These are phyloP conservation scores for Urtica urens DNA, from an alignment of 306 rosid species.

Conservation along the genomic window DNA sequence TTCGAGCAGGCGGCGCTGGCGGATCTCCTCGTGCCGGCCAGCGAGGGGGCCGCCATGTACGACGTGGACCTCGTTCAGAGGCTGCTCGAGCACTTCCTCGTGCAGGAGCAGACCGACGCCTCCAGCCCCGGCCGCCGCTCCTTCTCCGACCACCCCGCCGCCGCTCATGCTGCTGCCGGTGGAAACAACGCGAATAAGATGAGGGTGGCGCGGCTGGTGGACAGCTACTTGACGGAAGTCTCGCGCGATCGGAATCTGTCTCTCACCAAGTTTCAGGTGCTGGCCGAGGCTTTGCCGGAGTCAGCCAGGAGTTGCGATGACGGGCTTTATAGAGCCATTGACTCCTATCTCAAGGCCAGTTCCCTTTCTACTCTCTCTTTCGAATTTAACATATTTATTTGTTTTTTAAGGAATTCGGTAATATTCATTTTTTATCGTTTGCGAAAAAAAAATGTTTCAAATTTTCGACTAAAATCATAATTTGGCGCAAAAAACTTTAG, in stretches of 20 bases:
- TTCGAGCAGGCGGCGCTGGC: slow-evolving; percentile 77
- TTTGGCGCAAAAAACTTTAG: no score
- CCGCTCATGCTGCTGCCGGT: slow-evolving; percentile 21
- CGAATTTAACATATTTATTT: no score
- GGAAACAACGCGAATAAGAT: slow-evolving; percentile 44
- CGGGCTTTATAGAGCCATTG: slow-evolving; percentile 94
- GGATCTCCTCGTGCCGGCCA: slow-evolving; percentile 76
- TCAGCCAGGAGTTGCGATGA: slow-evolving; percentile 93
- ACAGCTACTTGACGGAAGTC: slow-evolving; percentile 92
- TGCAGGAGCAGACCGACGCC: slow-evolving; percentile 79
- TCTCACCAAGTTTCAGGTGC: slow-evolving; percentile 91
- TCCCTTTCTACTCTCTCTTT: neutral
- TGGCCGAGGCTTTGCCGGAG: slow-evolving; percentile 99
- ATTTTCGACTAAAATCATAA: no score
- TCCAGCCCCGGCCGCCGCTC: slow-evolving; percentile 60
- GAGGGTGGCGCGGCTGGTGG: slow-evolving; percentile 95
- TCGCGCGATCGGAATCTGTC: slow-evolving; percentile 89
- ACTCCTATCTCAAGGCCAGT: slow-evolving; percentile 86
- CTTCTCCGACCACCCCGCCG: slow-evolving; percentile 42
- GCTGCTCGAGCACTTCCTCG: slow-evolving; percentile 86
- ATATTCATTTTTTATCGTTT: no score
- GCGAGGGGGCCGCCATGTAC: slow-evolving; percentile 54
- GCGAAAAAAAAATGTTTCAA: no score
- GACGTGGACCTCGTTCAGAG: slow-evolving; percentile 95
- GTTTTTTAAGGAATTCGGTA: no score